Percentiles rank a stretch among this genome's conserved stretches.
These are phyloP conservation scores for Fomitopsis palustris DNA, from an alignment of 1,284 basidiomycete genomes.

Conservation along the genomic window DNA sequence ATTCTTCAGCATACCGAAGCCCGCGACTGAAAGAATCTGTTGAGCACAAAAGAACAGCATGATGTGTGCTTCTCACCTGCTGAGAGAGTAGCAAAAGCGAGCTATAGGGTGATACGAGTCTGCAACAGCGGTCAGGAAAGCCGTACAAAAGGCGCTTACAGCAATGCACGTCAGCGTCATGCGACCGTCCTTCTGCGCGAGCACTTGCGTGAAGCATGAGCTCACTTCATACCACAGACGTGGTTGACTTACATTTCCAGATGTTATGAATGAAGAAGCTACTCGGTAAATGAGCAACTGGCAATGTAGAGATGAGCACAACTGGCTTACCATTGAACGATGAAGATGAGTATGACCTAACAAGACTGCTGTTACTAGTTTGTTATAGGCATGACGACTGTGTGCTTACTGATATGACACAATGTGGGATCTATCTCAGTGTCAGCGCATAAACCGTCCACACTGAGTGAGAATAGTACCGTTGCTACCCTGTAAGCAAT, in stretches of 20 bases:
- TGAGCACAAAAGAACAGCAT: not conserved
- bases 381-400: not conserved
- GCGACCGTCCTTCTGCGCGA: not conserved
- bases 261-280: constrained; percentile 7
- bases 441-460: not conserved
- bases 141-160: not conserved
- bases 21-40: not conserved
- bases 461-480: not conserved
- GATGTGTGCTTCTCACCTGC: not conserved
- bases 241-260: not conserved
- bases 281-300: not conserved
- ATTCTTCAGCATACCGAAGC: not conserved
- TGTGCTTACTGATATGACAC: not conserved
- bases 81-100: not conserved
- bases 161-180: not conserved
- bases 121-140: not conserved
- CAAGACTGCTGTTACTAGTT: not conserved
- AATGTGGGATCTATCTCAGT: not conserved
- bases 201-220: not conserved
- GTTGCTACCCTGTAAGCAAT: not conserved
- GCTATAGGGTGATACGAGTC: not conserved
- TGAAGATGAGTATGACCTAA: not conserved
- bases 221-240: too few relatives aligned
- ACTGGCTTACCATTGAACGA: not conserved
- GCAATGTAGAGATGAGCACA: not conserved